These are phyloP conservation scores for Phialocephala sp. DNA, from an alignment of 2,329 filamentous ascomycete genomes.

Conservation along the genomic window DNA sequence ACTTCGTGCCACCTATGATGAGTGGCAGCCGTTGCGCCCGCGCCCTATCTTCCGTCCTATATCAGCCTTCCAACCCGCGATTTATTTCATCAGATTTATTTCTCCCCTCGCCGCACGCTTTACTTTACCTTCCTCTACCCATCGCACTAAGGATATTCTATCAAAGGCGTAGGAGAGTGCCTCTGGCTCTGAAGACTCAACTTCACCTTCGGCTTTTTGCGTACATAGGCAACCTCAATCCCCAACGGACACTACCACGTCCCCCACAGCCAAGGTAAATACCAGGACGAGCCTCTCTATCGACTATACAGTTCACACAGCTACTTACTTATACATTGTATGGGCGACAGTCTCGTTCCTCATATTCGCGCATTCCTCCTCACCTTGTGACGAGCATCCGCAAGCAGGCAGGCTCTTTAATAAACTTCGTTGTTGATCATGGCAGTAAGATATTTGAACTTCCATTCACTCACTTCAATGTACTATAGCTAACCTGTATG, in stretches of 20 bases:
- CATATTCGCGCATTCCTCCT: too few relatives aligned
- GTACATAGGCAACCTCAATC: constrained; percentile 19
- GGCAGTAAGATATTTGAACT: not conserved
- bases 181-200: not conserved
- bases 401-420: not conserved
- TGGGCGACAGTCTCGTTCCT: too few relatives aligned
- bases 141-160: constrained; percentile 18
- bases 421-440: not conserved
- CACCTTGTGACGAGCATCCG: too few relatives aligned
- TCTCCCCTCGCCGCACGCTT: constrained; percentile 16
- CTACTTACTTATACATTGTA: constrained; percentile 11
- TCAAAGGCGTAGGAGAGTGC: constrained; percentile 15
- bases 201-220: constrained; percentile 14
- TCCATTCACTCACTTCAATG: too few relatives aligned
- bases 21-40: too few relatives aligned
- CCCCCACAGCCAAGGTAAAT: constrained; percentile 14
- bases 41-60: too few relatives aligned
- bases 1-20: not conserved
- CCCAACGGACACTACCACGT: constrained; percentile 1
- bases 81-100: constrained; percentile 20
- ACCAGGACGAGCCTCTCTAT: constrained; percentile 9
- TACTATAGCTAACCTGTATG: too few relatives aligned
- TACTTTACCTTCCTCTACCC: constrained; percentile 14
- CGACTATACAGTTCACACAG: constrained; percentile 9
- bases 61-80: constrained; percentile 3